Base-by-base conservation (phyloP, 129 eudicot species). In the Chrysanthemum seticuspe region DNA sequence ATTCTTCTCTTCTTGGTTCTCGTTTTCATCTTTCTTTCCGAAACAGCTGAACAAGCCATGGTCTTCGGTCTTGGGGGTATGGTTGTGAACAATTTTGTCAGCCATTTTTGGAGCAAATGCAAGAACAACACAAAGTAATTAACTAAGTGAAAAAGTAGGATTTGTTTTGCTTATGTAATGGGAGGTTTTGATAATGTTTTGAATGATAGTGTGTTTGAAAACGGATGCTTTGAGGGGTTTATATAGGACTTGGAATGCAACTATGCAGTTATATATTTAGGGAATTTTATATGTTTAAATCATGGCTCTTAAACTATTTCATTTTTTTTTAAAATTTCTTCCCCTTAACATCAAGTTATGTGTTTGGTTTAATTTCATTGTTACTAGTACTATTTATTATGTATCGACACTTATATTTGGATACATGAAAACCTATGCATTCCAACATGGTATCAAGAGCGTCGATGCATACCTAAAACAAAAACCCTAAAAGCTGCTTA, bases 21-120 rank as follows among this genome's bases (percentile, higher is more conserved):
- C 72, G 79, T 74, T 74, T 27, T 86, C 92, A 15, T 82, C 87
- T 74, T 91, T 85, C 82, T 86, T 87, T 34, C 80, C 84, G 62
- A 79, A 62, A 78, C 86, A 84, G 64, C 63, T 88, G 16, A 86
- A 84, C 80, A 88, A 47, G 1, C 92, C 96, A 14, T 86, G 87
- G 74, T 84, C 72, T 70, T 70, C 76, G 11, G 76, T 40, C 48
- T 70, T 71, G 2, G 71, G 57, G 58, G 76, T 45, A 62, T 77
- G 76, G 62, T 77, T 69, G 49, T 70, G 23, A 77, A 70, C 71
- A 19, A 52, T 60, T 70, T 77, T 63, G 50, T 70, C 81, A 70
- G 76, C 76, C 81, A 77, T 77, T 57, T 29, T 34, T 13, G 47
- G 29, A 70, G 48, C 56, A 59, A 77, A 70, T 34, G 73, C 66